Evolutionary conservation across 331 rosid genomes (phyloP).

Genomic region (Stylosanthes scabra): DNA sequence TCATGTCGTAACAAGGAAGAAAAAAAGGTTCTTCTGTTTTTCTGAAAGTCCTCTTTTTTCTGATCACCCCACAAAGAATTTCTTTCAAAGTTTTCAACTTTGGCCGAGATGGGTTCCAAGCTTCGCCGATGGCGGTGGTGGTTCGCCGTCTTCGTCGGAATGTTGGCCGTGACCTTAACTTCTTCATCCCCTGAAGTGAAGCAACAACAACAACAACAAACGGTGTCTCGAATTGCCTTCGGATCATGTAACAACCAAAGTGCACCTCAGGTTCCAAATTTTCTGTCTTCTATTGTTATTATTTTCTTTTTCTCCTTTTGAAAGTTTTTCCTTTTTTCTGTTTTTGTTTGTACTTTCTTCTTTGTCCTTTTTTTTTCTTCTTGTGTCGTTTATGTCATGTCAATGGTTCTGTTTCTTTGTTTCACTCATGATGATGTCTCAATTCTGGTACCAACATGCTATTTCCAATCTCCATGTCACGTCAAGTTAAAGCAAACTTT

Average conservation of each 20-base stretch:
- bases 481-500: conserved; percentile 38
- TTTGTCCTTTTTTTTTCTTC: conserved; percentile 1
- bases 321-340: conserved; percentile 6
- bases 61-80: conserved; percentile 21
- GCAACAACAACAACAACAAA: conserved; percentile 25
- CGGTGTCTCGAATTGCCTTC: conserved; percentile 73
- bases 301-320: conserved; percentile 4
- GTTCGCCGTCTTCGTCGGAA: conserved; percentile 35
- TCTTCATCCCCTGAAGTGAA: conserved; percentile 44
- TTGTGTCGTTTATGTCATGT: conserved; percentile 23
- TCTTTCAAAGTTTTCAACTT: conserved; percentile 3
- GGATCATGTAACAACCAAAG: conserved; percentile 85
- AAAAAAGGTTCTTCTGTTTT: background rate
- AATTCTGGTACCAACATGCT: conserved; percentile 26
- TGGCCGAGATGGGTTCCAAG: conserved; percentile 45
- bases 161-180: conserved; percentile 26
- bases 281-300: background rate
- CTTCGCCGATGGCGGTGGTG: conserved; percentile 41
- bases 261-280: conserved; percentile 65
- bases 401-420: conserved; percentile 29
- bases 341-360: conserved; percentile 5
- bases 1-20: background rate
- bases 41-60: conserved; percentile 22
- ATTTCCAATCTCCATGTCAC: conserved; percentile 18
- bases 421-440: conserved; percentile 36